These are phyloP conservation scores for Stevia rebaudiana DNA, from an alignment of 140 eudicot species.

Conservation along the genomic window DNA sequence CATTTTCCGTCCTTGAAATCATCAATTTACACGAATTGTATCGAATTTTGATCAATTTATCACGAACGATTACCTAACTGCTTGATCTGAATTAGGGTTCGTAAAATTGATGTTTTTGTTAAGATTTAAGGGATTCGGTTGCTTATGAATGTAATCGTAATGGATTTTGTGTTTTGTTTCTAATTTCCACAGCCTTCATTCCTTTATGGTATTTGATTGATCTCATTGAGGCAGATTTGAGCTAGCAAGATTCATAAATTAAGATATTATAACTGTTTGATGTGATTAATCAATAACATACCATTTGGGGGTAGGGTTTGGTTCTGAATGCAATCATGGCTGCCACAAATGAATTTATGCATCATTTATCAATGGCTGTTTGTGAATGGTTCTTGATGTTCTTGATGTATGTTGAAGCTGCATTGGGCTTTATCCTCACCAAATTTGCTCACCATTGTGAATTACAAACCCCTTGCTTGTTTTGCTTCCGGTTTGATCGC, in stretches of 20 bases:
- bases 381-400: constrained; percentile 90
- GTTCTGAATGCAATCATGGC: constrained; percentile 40
- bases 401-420: constrained; percentile 59
- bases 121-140: constrained; percentile 9
- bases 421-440: constrained; percentile 49
- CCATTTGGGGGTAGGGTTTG: constrained; percentile 22
- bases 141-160: neutral
- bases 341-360: constrained; percentile 37
- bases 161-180: constrained; percentile 11
- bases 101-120: neutral
- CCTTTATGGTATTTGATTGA: constrained; percentile 35
- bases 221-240: constrained; percentile 25
- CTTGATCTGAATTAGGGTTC: constrained; percentile 14
- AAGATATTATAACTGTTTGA: constrained; percentile 4
- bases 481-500: constrained; percentile 65
- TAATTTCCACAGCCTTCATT: constrained; percentile 28
- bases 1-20: neutral
- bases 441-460: constrained; percentile 68
- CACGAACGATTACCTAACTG: constrained; percentile 7
- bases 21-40: neutral
- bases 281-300: constrained; percentile 25
- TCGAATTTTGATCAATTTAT: neutral
- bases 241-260: neutral
- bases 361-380: constrained; percentile 49
- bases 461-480: constrained; percentile 60